Evolutionary conservation across 139 green algal genomes (phyloP), one percentile per base, ranked within the genome.

Genomic region (Asterochloris erici): DNA sequence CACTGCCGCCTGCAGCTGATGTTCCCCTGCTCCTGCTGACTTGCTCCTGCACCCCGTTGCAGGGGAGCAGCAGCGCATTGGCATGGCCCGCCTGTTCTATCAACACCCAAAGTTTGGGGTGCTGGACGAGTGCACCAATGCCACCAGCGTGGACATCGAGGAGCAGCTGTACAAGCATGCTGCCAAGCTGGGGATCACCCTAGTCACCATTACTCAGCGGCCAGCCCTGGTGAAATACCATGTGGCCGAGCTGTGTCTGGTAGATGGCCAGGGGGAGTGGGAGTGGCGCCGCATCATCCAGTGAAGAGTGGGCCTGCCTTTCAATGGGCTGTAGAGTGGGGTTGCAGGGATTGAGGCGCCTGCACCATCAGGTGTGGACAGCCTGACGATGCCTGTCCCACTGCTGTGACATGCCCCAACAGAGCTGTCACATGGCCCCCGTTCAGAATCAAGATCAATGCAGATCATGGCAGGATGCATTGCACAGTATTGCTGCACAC

Each of bases 101-200:
- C 92, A 95, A 75, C 66, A 73, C 21, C 92, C 92, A 15, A 81
- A 79, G 21, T 95, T 91, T 71, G 90, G 83, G 4, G 82, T 96
- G 15, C 82, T 96, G 68, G 92, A 96, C 68, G 92, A 96, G 82
- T 95, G 92, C 87, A 96, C 92, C 47, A 96, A 95, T 78, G 92
- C 92, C 4, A 95, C 88, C 26, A 93, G 86, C 62, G 89, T 94
- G 73, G 92, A 95, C 63, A 85, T 95, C 62, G 92, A 95, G 84
- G 90, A 94, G 85, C 69, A 73, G 0, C 85, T 95, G 74, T 95
- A 95, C 82, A 28, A 66, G 63, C 82, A 90, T 47, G 85, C 89
- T 21, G 74, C 78, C 9, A 4, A 26, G 0, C 82, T 91, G 11
- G 85, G 83, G 74, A 89, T 90, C 82, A 91, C 89, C 13, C 75